Evolutionary conservation across 495 filamentous ascomycete genomes (phyloP), one percentile per base, ranked within the genome.

Genomic region (Daldinia caldariorum): DNA sequence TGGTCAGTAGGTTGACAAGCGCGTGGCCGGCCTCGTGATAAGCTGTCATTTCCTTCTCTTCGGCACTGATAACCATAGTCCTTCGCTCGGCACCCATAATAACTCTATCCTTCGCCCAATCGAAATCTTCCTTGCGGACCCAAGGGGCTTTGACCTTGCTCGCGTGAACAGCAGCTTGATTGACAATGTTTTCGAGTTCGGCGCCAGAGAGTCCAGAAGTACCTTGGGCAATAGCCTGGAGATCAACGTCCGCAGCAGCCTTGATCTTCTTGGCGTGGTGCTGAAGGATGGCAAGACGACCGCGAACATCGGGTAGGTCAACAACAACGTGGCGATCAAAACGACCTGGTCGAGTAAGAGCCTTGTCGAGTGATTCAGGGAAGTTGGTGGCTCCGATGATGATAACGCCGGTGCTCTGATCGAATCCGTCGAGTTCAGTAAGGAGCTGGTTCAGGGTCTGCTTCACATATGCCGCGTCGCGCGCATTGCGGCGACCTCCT

Each of bases 1-100:
- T 79, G 10, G 92, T 93, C 66, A 92, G 92, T 76, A 97, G 87
- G 26, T 88, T 89, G 71, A 97, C 92, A 6, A 99, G 86, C 3
- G 96, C 93, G 79, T 99, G 95, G 2, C 95, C 95, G 63, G 94
- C 95, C 79, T 99, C 95, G 80, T 99, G 95, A 72, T 99, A 99
- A 2, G 95, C 95, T 38, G 95, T 99, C 84, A 93, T 89, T 78
- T 98, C 94, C 73, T 88, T 87, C 75, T 89, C 88, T 80, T 94
- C 91, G 58, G 93, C 86, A 50, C 90, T 91, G 65, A 98, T 96
- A 65, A 97, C 88, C 76, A 92, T 90, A 74, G 89, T 94, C 72
- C 87, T 89, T 76, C 90, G 87, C 82, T 98, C 95, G 34, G 94
- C 92, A 51, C 95, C 95, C 92, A 99, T 97, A 82, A 98, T 90